phyloP scores from a whole-genome alignment of 768 basidiomycete species.

The Leccinum obscurum region DNA sequence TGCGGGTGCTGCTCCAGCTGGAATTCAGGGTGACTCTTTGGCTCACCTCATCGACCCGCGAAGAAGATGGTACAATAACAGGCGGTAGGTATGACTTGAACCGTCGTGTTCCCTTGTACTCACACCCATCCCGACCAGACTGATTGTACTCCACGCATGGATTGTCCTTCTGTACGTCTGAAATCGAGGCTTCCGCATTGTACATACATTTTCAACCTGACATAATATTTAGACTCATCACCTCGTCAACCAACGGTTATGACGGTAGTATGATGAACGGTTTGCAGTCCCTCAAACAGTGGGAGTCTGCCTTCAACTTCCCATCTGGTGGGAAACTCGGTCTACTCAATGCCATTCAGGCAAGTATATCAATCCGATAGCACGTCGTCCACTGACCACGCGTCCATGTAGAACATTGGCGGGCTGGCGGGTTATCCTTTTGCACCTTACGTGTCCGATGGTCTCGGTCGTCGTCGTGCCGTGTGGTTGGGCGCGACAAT shows the following conservation, averaged over 20 bases:
- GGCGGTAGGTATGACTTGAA: constrained; percentile 42
- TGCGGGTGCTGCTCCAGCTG: constrained; percentile 42
- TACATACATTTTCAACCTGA: not conserved
- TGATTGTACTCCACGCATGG: constrained; percentile 68
- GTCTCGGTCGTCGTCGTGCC: constrained; percentile 63
- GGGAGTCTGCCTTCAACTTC: constrained; percentile 59
- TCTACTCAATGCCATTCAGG: constrained; percentile 75
- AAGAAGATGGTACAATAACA: constrained; percentile 78
- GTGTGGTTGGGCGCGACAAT: constrained; percentile 70
- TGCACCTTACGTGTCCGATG: constrained; percentile 70
- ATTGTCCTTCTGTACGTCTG: constrained; percentile 58
- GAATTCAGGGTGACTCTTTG: constrained; percentile 37
- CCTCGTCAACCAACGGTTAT: constrained; percentile 74
- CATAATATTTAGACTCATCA: constrained; percentile 53
- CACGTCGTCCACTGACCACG: not conserved
- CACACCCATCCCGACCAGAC: constrained; percentile 33
- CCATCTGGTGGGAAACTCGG: constrained; percentile 62
- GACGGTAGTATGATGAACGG: constrained; percentile 84
- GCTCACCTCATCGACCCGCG: constrained; percentile 61
- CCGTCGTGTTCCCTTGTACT: not conserved
- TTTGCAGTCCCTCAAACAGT: constrained; percentile 65
- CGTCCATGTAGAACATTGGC: constrained; percentile 59
- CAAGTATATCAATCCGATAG: constrained; percentile 22
- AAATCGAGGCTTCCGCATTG: not conserved
- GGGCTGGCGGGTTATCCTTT: constrained; percentile 66